phyloP scores from a whole-genome alignment of 768 basidiomycete genomes.

The Podaxis sp. region DNA sequence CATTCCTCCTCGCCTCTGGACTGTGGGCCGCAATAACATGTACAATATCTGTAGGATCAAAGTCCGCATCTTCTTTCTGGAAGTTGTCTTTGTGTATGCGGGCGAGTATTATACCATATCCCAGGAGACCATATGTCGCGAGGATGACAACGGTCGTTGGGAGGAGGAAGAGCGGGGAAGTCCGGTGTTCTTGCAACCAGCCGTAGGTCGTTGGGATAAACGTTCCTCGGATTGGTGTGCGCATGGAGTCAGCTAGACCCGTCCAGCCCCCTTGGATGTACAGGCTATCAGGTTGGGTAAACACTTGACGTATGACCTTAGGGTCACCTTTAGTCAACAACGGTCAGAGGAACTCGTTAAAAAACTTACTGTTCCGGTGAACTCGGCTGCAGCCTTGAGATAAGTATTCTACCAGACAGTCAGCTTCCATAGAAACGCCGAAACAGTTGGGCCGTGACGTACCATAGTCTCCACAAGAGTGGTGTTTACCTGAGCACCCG shows the following conservation, averaged over 20 bases:
- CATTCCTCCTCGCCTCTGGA: not conserved
- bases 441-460: not conserved
- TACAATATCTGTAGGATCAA: slow-evolving; percentile 7
- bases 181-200: not conserved
- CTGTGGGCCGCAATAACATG: slow-evolving; percentile 4
- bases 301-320: not conserved
- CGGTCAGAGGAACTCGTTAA: not conserved
- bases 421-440: not conserved
- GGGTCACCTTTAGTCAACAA: not conserved
- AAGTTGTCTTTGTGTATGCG: not conserved
- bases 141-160: not conserved
- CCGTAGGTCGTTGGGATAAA: not conserved
- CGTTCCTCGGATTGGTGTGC: not conserved
- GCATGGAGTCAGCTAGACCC: not conserved
- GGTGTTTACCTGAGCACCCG: not conserved
- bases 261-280: not conserved
- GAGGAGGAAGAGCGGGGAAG: not conserved
- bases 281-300: not conserved
- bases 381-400: not conserved
- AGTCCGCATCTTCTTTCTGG: not conserved
- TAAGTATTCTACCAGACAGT: not conserved
- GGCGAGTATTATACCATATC: not conserved
- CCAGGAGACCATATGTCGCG: slow-evolving; percentile 6
- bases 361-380: not conserved
- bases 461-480: not conserved